Conservation (phyloP, 2,329 filamentous ascomycete species). For the Pleomassaria siparia region DNA sequence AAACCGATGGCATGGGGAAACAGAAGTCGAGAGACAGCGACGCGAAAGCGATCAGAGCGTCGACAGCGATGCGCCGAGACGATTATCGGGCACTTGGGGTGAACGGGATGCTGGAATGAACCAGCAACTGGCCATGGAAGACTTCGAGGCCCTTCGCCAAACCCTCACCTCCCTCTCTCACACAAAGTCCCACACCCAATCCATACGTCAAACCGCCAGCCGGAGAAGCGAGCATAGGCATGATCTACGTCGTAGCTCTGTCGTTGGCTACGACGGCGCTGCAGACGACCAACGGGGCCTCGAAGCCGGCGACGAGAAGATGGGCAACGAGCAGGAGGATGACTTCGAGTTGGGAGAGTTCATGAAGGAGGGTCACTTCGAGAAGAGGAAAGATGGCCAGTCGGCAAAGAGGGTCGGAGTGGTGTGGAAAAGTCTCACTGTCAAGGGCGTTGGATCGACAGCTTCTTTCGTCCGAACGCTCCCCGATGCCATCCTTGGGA, state of each 20-base stretch:
- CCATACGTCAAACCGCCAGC: slow-evolving; percentile 29
- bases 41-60: slow-evolving; percentile 19
- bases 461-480: slow-evolving; percentile 71
- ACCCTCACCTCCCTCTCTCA: slow-evolving; percentile 58
- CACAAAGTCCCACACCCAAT: slow-evolving; percentile 33
- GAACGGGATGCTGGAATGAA: slow-evolving; percentile 60
- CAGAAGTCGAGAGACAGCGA: slow-evolving; percentile 14
- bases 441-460: slow-evolving; percentile 69
- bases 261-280: slow-evolving; percentile 3
- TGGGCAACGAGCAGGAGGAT: slow-evolving; percentile 52
- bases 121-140: slow-evolving; percentile 58
- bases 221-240: slow-evolving; percentile 28
- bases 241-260: not conserved
- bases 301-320: slow-evolving; percentile 45
- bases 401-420: slow-evolving; percentile 78
- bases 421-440: slow-evolving; percentile 73
- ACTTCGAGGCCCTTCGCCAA: slow-evolving; percentile 59
- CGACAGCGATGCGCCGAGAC: slow-evolving; percentile 30
- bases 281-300: slow-evolving; percentile 26
- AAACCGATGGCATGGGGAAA: slow-evolving; percentile 40
- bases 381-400: slow-evolving; percentile 67
- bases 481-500: slow-evolving; percentile 72
- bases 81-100: slow-evolving; percentile 60
- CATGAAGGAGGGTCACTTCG: slow-evolving; percentile 73
- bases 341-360: slow-evolving; percentile 71